Base-by-base conservation (phyloP, 2,329 filamentous ascomycete genomes). In the Xylaria digitata region DNA sequence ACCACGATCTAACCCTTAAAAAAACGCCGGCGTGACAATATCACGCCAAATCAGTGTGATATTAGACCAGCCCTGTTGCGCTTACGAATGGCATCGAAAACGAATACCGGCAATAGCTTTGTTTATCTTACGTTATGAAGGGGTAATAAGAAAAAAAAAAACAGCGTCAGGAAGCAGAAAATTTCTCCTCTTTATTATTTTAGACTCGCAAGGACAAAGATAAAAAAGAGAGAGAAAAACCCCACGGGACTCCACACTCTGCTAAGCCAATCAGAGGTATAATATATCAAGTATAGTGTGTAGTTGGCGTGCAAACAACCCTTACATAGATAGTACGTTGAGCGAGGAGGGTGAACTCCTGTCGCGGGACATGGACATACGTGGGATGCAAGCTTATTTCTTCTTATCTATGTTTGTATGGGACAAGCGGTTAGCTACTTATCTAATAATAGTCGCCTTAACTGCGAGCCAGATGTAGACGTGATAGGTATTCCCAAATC, bases 81-180 rank as follows among this genome's bases (percentile, higher is more conserved):
- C 43, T 67, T 63, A 60, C 55, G 49, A 60, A 40, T 23, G 30
- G 37, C 50, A 17, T 4, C 11, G 26, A 43, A 53, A 46, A 53
- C 57, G 13, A 53, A 58, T 21, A 37, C 46, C 40, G 54, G 42
- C 19, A 19, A 37, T 26, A 19, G 19, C n/a, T 17, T 32, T 37
- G 32, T 68, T 71, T 70, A 61, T 72, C 46, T 72, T 72, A 72
- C 70, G 70, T 72, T 72, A 71, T 72, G 45, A 63, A 52, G 54
- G 70, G 69, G 70, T 72, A 72, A 72, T 52, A 53, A n/a, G 48
- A 37, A 11, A n/a, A n/a, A 37, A 21, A n/a, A 21, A n/a, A 40
- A 46, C 32, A 37, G 34, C 61, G 66, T 61, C 53, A 65, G 63
- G 63, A 65, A 66, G 63, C 61, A 62, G 68, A 67, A 68, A 71